phyloP scores from a whole-genome alignment of 805 yeast species.

The Candida awuae region DNA sequence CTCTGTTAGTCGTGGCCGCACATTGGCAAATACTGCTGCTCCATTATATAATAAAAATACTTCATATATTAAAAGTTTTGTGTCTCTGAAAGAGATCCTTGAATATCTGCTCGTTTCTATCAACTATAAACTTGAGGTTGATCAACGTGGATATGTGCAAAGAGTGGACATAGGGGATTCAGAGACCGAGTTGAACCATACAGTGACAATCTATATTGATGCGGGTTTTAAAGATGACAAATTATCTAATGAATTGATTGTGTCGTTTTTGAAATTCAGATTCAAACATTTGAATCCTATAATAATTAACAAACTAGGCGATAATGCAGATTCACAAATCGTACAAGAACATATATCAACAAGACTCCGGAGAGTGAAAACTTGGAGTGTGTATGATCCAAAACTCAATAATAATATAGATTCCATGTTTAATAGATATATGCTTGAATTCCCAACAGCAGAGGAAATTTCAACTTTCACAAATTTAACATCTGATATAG shows the following conservation, averaged over 20 bases:
- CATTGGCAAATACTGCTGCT: too few species aligned
- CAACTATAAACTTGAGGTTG: too few species aligned
- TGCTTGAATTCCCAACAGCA: slow-evolving; percentile 1
- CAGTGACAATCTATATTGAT: background rate
- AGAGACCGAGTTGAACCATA: background rate
- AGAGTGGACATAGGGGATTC: background rate
- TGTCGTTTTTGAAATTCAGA: slow-evolving; percentile 14
- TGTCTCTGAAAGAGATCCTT: too few species aligned
- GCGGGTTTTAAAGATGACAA: background rate
- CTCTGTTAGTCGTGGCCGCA: too few species aligned
- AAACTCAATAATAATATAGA: slow-evolving; percentile 21
- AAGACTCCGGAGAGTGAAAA: slow-evolving; percentile 31
- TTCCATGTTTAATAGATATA: slow-evolving; percentile 29
- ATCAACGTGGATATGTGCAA: background rate
- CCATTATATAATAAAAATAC: too few species aligned
- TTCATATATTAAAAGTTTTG: too few species aligned
- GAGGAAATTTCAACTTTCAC: slow-evolving; percentile 11
- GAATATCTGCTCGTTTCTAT: too few species aligned
- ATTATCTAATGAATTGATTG: background rate
- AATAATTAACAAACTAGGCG: slow-evolving; percentile 12
- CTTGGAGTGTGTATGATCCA: slow-evolving; percentile 34
- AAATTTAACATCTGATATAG: slow-evolving; percentile 20
- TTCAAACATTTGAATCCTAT: slow-evolving; percentile 25
- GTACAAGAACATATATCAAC: slow-evolving; percentile 13
- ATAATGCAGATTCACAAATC: background rate